Percentiles rank a stretch among this genome's conserved stretches.
These are phyloP conservation scores for Bruguiera hainesii DNA, from an alignment of 441 rosid genomes.

Conservation along the genomic window DNA sequence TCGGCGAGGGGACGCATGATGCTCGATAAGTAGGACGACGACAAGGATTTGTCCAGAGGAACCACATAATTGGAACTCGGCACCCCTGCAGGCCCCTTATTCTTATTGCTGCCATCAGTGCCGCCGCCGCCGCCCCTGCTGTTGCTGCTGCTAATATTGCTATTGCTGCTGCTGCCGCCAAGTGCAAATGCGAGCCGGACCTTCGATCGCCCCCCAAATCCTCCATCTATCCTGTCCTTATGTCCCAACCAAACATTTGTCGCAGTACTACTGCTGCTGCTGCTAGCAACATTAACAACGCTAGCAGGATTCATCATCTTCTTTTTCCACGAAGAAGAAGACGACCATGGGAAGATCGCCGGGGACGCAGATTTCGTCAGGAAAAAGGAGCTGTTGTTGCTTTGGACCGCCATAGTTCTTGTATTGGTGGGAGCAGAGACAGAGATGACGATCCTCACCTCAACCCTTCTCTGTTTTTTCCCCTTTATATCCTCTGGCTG, in stretches of 20 bases:
- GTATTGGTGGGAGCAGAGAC: no score
- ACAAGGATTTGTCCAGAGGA: slow-evolving; percentile 67
- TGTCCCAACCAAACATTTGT: not conserved
- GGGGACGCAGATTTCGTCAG: not conserved
- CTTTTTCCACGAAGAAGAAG: not conserved
- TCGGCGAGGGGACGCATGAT: slow-evolving; percentile 87
- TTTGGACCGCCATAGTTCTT: slow-evolving; percentile 12
- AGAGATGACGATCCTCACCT: no score
- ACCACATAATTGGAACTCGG: slow-evolving; percentile 90
- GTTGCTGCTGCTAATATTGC: not conserved
- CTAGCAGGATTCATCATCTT: no score
- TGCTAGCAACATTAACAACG: no score
- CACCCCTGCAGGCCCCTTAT: slow-evolving; percentile 43
- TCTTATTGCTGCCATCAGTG: slow-evolving; percentile 11
- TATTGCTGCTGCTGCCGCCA: not conserved
- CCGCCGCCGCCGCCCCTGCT: slow-evolving; percentile 20
- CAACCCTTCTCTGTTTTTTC: no score
- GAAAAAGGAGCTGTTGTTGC: slow-evolving; percentile 1
- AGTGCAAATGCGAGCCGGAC: slow-evolving; percentile 5
- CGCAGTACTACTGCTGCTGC: not conserved
- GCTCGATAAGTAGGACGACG: slow-evolving; percentile 57
- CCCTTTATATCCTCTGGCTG: no score
- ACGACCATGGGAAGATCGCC: slow-evolving; percentile 1
- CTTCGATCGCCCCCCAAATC: slow-evolving; percentile 4
- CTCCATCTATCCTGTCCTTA: slow-evolving; percentile 1